These are phyloP conservation scores for Lumnitzera racemosa DNA, from an alignment of 345 rosid genomes.

Conservation along the genomic window DNA sequence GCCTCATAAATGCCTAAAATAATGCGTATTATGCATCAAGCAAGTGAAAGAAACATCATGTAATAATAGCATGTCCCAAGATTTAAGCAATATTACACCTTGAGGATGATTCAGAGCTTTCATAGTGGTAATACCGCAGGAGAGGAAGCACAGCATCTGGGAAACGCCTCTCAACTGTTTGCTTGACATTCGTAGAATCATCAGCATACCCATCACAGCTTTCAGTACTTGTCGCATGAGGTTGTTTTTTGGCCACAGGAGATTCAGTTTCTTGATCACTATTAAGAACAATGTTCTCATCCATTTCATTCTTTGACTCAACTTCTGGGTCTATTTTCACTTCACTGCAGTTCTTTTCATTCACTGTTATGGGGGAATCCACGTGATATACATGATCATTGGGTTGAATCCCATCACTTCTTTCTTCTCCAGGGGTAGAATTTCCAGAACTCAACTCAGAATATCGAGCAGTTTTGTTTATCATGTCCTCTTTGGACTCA, in stretches of 20 bases:
- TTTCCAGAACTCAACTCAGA: constrained; percentile 24
- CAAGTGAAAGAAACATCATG: neutral
- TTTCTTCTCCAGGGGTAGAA: constrained; percentile 26
- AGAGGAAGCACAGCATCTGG: constrained; percentile 56
- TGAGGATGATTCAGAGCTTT: constrained; percentile 71
- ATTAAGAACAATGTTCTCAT: constrained; percentile 20
- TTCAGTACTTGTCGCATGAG: constrained; percentile 25
- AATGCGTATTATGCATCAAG: neutral
- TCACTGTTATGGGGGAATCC: constrained; percentile 20
- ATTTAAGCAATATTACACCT: constrained; percentile 32
- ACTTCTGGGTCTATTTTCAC: too few species aligned
- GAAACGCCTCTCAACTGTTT: constrained; percentile 40
- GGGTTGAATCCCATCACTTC: constrained; percentile 23
- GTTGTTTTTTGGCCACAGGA: constrained; percentile 19
- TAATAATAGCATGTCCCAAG: neutral
- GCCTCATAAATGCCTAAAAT: too few species aligned
- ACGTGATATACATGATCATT: constrained; percentile 28
- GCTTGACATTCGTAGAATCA: constrained; percentile 35
- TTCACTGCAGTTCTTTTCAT: constrained; percentile 6
- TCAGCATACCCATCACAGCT: constrained; percentile 28
- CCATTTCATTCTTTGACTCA: constrained; percentile 12
- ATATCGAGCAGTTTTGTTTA: constrained; percentile 17
- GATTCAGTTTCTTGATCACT: constrained; percentile 29
- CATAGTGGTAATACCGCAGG: constrained; percentile 57
- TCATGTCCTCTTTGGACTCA: constrained; percentile 21